Evolutionary conservation across 768 basidiomycete species (phyloP).

Genomic region (Lentinus tigrinus): DNA sequence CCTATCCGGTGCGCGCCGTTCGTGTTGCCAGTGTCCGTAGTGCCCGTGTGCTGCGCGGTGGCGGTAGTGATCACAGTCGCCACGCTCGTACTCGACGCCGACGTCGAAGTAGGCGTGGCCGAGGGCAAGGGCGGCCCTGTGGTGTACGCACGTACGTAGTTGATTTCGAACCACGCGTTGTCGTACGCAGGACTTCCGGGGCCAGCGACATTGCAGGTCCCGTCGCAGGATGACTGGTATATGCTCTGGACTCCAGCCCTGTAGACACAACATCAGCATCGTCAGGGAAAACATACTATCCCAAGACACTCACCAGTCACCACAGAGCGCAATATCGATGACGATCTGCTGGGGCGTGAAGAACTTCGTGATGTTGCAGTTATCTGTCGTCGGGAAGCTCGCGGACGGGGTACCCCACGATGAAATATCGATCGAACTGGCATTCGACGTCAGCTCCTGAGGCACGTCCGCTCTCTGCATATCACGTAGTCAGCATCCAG

Average conservation of each 20-base stretch:
- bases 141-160: slow-evolving; percentile 61
- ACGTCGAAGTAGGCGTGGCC: slow-evolving; percentile 10
- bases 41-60: not conserved
- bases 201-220: slow-evolving; percentile 45
- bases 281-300: not conserved
- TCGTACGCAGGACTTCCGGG: slow-evolving; percentile 54
- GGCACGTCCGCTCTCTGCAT: slow-evolving; percentile 38
- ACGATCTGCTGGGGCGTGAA: slow-evolving; percentile 50
- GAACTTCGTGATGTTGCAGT: slow-evolving; percentile 43
- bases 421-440: slow-evolving; percentile 35
- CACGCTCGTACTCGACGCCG: not conserved
- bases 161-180: slow-evolving; percentile 66
- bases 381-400: slow-evolving; percentile 33
- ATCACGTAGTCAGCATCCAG: not conserved
- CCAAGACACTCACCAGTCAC: slow-evolving; percentile 39
- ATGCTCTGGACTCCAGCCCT: slow-evolving; percentile 51
- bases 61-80: not conserved
- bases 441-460: slow-evolving; percentile 28
- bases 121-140: slow-evolving; percentile 26
- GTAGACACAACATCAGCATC: not conserved
- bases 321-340: slow-evolving; percentile 55
- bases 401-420: slow-evolving; percentile 46
- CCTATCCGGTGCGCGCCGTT: not conserved
- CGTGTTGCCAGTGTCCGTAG: not conserved
- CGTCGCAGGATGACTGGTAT: slow-evolving; percentile 35